Percentiles rank a stretch among this genome's conserved stretches.
Conservation (phyloP, 768 basidiomycete genomes). For the Serendipita sp. region DNA sequence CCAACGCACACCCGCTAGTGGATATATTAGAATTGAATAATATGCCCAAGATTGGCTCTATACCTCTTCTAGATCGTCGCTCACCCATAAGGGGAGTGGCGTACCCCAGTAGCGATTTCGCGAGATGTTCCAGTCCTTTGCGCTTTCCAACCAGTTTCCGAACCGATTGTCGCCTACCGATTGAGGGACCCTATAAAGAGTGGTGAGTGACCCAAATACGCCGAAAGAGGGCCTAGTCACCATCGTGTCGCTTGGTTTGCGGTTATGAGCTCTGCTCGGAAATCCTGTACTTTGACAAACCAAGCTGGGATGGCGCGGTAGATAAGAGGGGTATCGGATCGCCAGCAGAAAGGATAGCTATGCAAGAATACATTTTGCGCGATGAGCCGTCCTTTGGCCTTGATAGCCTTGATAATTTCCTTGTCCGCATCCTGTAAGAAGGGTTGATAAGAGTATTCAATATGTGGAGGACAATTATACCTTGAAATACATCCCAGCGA, state of each 20-base stretch:
- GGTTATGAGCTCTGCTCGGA: conserved; percentile 70
- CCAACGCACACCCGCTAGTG: conserved; percentile 64
- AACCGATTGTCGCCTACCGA: conserved; percentile 82
- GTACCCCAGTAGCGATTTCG: conserved; percentile 99
- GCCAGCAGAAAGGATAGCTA: conserved; percentile 96
- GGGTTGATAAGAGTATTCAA: neutral
- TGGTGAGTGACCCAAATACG: conserved; percentile 3
- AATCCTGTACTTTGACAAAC: conserved; percentile 81
- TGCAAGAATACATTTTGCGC: conserved; percentile 77
- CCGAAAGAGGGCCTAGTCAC: conserved; percentile 24
- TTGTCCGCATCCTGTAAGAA: conserved; percentile 68
- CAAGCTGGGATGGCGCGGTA: conserved; percentile 93
- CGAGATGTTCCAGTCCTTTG: conserved; percentile 99
- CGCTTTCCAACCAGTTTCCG: conserved; percentile 94
- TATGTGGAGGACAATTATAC: conserved; percentile 20
- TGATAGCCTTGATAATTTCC: conserved; percentile 79
- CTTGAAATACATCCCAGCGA: conserved; percentile 80
- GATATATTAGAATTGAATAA: neutral
- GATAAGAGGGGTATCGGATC: conserved; percentile 91
- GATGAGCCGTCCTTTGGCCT: conserved; percentile 73
- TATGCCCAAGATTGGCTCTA: neutral
- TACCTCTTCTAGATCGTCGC: conserved; percentile 84
- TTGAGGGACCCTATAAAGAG: conserved; percentile 66
- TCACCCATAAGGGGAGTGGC: conserved; percentile 91
- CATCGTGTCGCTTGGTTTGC: conserved; percentile 88